phyloP scores from a whole-genome alignment of 2,329 filamentous ascomycete species.

The Diaporthe australafricana region DNA sequence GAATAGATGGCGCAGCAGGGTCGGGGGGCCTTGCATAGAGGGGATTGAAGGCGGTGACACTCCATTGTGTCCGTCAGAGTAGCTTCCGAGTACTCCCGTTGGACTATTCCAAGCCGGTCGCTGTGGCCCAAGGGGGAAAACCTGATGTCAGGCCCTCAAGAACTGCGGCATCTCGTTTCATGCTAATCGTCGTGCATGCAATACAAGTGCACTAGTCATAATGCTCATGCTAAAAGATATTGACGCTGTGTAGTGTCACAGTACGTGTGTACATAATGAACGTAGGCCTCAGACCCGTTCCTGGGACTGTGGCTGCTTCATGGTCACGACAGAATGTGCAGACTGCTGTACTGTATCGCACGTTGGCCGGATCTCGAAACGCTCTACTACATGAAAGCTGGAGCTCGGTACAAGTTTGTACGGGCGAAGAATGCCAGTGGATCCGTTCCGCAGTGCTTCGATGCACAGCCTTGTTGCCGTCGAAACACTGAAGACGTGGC shows the following conservation, averaged over 20 bases:
- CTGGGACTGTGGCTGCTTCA: not conserved
- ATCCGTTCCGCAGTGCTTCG: slow-evolving; percentile 1
- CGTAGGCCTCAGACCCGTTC: not conserved
- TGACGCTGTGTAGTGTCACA: not conserved
- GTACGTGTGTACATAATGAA: not conserved
- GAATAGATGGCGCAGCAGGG: slow-evolving; percentile 30
- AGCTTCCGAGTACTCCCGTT: not conserved
- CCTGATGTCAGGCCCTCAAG: slow-evolving; percentile 29
- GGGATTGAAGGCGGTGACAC: slow-evolving; percentile 28
- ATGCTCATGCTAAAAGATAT: not conserved
- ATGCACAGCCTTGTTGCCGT: slow-evolving; percentile 25
- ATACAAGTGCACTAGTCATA: not conserved
- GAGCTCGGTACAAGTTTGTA: not conserved
- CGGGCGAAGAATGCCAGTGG: not conserved
- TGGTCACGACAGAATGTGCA: not conserved
- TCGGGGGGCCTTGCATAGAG: slow-evolving; percentile 13
- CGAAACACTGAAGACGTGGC: slow-evolving; percentile 4
- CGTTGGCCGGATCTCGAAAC: not conserved
- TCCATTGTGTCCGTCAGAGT: slow-evolving; percentile 1
- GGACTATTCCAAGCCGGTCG: not conserved
- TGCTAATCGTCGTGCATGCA: slow-evolving; percentile 2
- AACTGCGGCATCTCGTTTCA: not conserved
- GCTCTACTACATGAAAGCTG: not conserved
- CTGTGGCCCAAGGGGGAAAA: not conserved
- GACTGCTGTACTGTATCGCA: not conserved